Conservation (phyloP, 345 rosid genomes). For the Syzygium oleosum region DNA sequence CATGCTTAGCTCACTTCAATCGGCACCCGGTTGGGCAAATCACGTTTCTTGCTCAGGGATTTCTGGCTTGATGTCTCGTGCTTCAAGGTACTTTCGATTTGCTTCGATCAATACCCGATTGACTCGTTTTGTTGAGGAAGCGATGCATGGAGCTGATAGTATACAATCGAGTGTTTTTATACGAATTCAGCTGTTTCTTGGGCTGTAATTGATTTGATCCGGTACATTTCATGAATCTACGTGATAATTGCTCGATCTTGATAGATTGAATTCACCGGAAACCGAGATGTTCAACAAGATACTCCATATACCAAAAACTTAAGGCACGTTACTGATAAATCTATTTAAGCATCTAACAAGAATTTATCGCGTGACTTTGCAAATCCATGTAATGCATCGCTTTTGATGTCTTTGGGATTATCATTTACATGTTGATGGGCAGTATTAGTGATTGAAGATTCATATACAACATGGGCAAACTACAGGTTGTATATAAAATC, state of each 20-base stretch:
- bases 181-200: not conserved
- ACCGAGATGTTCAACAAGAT: not conserved
- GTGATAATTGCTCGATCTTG: not conserved
- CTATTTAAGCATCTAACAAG: not conserved
- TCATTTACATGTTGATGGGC: not conserved
- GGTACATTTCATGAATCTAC: not conserved
- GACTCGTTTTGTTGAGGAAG: not conserved
- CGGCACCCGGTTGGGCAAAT: not conserved
- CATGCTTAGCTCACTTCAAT: not conserved
- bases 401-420: not conserved
- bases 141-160: not conserved
- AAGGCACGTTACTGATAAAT: rapidly evolving
- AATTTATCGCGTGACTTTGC: not conserved
- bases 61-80: not conserved
- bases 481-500: not conserved
- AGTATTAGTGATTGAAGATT: not conserved
- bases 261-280: not conserved
- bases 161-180: not conserved
- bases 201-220: not conserved
- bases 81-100: not conserved
- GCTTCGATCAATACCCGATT: not conserved
- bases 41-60: not conserved
- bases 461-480: too few species aligned
- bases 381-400: not conserved
- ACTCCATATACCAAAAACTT: too few species aligned